Evolutionary conservation across 2,329 filamentous ascomycete species (phyloP), one percentile per base, ranked within the genome.

Genomic region (Aphanoascus verrucosus): DNA sequence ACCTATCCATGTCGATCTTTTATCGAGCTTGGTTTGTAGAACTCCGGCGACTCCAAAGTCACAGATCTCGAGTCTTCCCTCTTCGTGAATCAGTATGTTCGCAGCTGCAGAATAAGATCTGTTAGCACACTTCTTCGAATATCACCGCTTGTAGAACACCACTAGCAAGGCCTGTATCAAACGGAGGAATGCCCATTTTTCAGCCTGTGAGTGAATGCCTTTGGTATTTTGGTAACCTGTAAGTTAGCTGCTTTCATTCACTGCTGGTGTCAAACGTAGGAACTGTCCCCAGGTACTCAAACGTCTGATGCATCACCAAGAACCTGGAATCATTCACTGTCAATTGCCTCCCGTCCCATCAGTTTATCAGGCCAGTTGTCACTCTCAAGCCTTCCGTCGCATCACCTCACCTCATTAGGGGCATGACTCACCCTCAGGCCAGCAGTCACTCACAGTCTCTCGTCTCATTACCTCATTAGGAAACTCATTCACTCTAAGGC

Each of bases 11-110:
- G 81, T 84, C 8, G 77, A 77, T 53, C 81, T 73, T 65, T 84
- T 84, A 53, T 79, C 77, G 53, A 74, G 70, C 54, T 79, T 74
- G 3, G 75, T 77, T 58, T 83, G 78, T 8, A 84, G 70, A 7
- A 81, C 70, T n/a, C 78, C 80, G 35, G 82, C 79, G 23, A 84
- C 79, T 56, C 81, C 81, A 61, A 84, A 84, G 59, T 84, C 81
- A 62, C 81, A 83, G 32, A 84, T 74, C 59, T 84, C 77, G 2
- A 84, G 69, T 34, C 75, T 71, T 5, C 81, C 81, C 59, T 82
- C 77, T 66, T 84, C 81, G 34, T 79, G 77, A 43, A 84, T 77
- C 52, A 84, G 72, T 14, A 84, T 74, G 59, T 84, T 84, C 52
- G 79, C 80, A 62, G 77, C 77, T 77, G 53, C 28, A n/a, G n/a